Percentiles rank a stretch among this genome's conserved stretches.
Conservation (phyloP, 441 rosid species). For the Theobroma grandiflorum region DNA sequence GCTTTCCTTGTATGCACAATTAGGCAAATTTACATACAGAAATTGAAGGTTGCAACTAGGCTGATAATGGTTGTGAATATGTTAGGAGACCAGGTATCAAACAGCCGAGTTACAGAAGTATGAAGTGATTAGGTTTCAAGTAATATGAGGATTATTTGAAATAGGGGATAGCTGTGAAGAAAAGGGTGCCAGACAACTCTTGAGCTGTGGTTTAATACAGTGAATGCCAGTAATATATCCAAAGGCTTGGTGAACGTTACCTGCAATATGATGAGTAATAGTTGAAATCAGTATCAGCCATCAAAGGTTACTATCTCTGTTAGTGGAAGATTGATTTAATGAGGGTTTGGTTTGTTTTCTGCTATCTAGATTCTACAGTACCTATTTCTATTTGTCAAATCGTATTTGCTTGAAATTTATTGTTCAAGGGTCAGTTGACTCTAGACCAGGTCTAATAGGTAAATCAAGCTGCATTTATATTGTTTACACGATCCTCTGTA, state of each 20-base stretch:
- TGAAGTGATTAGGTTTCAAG: conserved; percentile 5
- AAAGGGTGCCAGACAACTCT: background rate
- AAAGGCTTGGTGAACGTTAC: background rate
- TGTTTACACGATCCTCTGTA: background rate
- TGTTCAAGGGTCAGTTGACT: background rate
- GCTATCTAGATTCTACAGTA: background rate
- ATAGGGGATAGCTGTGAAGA: background rate
- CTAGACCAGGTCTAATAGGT: background rate
- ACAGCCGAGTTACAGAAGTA: background rate
- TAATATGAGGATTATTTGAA: background rate
- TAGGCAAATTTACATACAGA: background rate
- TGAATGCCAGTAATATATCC: background rate
- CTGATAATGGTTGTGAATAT: background rate
- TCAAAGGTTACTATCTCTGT: background rate
- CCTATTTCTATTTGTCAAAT: background rate
- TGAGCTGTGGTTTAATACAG: background rate
- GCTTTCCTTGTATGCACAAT: background rate
- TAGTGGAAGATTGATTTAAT: background rate
- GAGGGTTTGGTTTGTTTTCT: background rate
- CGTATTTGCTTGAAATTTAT: background rate
- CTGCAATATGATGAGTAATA: background rate
- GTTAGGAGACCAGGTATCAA: background rate
- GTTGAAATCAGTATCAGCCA: background rate
- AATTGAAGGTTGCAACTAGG: background rate
- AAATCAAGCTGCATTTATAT: background rate